Evolutionary conservation across 179 eudicot genomes (phyloP), one percentile per base, ranked within the genome.

Genomic region (Silene vulgaris): DNA sequence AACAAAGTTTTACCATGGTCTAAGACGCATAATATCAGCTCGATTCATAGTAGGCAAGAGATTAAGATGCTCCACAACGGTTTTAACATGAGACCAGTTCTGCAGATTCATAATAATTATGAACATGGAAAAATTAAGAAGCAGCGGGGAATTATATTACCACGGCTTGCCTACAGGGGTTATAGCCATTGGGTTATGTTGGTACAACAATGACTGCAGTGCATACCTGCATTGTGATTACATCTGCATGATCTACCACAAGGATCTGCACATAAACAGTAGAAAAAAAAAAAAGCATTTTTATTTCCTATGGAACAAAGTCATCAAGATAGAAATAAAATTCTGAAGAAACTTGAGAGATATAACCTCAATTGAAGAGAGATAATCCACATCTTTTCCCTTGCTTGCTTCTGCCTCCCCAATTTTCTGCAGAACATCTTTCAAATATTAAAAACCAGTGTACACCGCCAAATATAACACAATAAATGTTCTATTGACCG

Each of bases 321-420:
- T 68, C 43, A 0, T n/a, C 32, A 26, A 37, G 9, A 16, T 56
- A 23, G 26, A 66, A 74, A 71, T 73, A 29, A 26, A n/a, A 23
- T 59, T 28, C 75, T 20, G 59, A 21, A 0, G 50, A 23, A 7
- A 67, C 13, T 5, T 21, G 13, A 12, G 28, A 62, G 6, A 64
- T 71, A 75, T 48, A 75, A 93, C 99, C 96, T 96, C 99, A 74
- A 96, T 90, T 30, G 99, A 96, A 82, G 99, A 93, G 72, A 96
- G 89, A 85, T 90, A 96, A 84, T 96, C 98, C 74, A 91, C 80
- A 71, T 96, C 91, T 81, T 93, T 96, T 77, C 87, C 96, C 82
- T 88, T 96, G 14, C 85, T 86, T 26, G 28, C 81, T 81, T 81
- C 92, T 65, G 92, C 90, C 72, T 88, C 91, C 67, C 89, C 96